These are phyloP conservation scores for Lepiota brunneoincarnata DNA, from an alignment of 768 basidiomycete genomes.

Conservation along the genomic window DNA sequence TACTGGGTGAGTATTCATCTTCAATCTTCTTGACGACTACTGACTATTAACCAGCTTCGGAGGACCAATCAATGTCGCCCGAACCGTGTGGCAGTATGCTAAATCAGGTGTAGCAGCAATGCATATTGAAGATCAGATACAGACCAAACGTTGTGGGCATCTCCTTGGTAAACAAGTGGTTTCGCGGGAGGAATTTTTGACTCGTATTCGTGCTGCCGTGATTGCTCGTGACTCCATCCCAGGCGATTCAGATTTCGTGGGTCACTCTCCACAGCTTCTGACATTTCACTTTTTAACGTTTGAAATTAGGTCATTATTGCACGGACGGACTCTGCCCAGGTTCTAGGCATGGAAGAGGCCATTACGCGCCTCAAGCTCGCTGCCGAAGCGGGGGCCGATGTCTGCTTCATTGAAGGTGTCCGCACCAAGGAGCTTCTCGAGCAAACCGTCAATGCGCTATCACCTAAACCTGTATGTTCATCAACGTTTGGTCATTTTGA, in stretches of 20 bases:
- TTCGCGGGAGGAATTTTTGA: slow-evolving; percentile 71
- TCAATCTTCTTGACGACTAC: not conserved
- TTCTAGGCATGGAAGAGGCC: slow-evolving; percentile 78
- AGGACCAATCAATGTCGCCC: slow-evolving; percentile 72
- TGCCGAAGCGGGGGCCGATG: slow-evolving; percentile 72
- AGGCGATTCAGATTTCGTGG: slow-evolving; percentile 70
- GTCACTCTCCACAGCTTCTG: not conserved
- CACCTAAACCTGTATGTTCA: slow-evolving; percentile 61
- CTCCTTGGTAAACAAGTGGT: slow-evolving; percentile 81
- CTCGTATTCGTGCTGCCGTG: slow-evolving; percentile 75
- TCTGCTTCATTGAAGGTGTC: slow-evolving; percentile 81
- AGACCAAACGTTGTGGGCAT: slow-evolving; percentile 80
- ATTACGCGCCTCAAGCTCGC: slow-evolving; percentile 64
- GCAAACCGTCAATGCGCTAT: slow-evolving; percentile 61
- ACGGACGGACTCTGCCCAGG: slow-evolving; percentile 76
- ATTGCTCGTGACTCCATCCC: slow-evolving; percentile 75
- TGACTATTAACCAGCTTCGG: slow-evolving; percentile 45
- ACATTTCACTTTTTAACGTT: not conserved
- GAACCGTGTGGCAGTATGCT: slow-evolving; percentile 70
- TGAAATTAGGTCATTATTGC: slow-evolving; percentile 60
- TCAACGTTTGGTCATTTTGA: not conserved
- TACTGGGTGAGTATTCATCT: slow-evolving; percentile 50
- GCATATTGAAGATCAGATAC: slow-evolving; percentile 83
- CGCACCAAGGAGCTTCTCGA: slow-evolving; percentile 63
- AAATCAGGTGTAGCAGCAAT: slow-evolving; percentile 70